These are phyloP conservation scores for Cucurbita maxima DNA, from an alignment of 306 rosid genomes.

Conservation along the genomic window DNA sequence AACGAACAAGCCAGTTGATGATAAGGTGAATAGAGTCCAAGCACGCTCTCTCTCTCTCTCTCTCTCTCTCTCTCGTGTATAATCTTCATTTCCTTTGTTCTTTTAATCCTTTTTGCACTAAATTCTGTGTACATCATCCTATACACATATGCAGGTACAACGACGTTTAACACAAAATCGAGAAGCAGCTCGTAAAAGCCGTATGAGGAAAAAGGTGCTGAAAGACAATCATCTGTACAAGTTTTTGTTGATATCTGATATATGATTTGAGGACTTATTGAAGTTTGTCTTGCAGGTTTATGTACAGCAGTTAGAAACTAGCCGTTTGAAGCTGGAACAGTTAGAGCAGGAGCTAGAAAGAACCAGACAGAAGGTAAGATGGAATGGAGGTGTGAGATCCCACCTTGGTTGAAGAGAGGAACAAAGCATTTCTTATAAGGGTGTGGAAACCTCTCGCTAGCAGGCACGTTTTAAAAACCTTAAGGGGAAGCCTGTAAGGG, in stretches of 20 bases:
- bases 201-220: slow-evolving; percentile 60
- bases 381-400: background rate
- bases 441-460: no score
- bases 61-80: background rate
- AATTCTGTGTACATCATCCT: background rate
- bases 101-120: background rate
- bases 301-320: slow-evolving; percentile 78
- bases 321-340: slow-evolving; percentile 64
- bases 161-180: slow-evolving; percentile 82
- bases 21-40: slow-evolving; percentile 44
- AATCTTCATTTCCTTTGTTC: background rate
- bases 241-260: background rate
- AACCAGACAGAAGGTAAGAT: slow-evolving; percentile 51
- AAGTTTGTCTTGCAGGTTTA: slow-evolving; percentile 41
- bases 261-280: background rate
- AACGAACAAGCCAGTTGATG: slow-evolving; percentile 21
- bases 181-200: slow-evolving; percentile 78
- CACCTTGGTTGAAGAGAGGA: no score
- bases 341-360: slow-evolving; percentile 63
- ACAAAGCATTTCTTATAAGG: no score
- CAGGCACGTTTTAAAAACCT: no score
- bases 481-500: no score
- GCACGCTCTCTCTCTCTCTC: background rate
- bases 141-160: slow-evolving; percentile 22
- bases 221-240: background rate